Percentiles rank a stretch among this genome's conserved stretches.
Conservation (phyloP, 2,329 filamentous ascomycete species). For the Domatiomyces globalis region DNA sequence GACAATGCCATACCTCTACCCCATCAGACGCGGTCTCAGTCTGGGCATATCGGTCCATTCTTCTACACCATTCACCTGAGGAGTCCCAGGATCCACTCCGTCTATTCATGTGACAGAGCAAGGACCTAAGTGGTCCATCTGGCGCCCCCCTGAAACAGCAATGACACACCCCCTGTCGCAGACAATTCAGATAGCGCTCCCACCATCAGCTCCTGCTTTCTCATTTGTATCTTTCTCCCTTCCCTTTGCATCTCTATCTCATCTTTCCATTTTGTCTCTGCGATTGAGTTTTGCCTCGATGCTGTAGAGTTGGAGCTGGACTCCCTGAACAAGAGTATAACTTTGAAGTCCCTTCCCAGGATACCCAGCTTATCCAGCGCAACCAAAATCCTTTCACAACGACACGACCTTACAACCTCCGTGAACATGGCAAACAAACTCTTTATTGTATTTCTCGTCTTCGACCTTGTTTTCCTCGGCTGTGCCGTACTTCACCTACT, state of each 20-base stretch:
- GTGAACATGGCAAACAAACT: slow-evolving; percentile 37
- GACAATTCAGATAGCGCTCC: not conserved
- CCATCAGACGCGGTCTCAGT: too few species aligned
- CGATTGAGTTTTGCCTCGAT: not conserved
- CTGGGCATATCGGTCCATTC: too few species aligned
- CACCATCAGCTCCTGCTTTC: not conserved
- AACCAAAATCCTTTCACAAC: not conserved
- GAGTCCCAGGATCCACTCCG: not conserved
- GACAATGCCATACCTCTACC: too few species aligned
- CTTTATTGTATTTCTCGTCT: slow-evolving; percentile 36
- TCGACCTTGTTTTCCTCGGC: slow-evolving; percentile 39
- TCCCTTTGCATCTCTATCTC: not conserved
- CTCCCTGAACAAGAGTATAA: too few species aligned
- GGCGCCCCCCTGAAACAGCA: not conserved
- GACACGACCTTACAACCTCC: not conserved
- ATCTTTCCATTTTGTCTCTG: not conserved
- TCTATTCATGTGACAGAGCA: not conserved
- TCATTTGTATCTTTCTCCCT: not conserved
- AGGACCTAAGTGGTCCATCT: not conserved
- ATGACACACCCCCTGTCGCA: not conserved
- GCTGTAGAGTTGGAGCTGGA: not conserved
- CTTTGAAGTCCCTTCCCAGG: too few species aligned
- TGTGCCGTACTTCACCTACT: slow-evolving; percentile 39
- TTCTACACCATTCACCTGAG: too few species aligned
- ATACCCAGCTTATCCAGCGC: too few species aligned